Base-by-base conservation (phyloP, 2,329 filamentous ascomycete species). In the Cladosporium austrohemisphaericum region DNA sequence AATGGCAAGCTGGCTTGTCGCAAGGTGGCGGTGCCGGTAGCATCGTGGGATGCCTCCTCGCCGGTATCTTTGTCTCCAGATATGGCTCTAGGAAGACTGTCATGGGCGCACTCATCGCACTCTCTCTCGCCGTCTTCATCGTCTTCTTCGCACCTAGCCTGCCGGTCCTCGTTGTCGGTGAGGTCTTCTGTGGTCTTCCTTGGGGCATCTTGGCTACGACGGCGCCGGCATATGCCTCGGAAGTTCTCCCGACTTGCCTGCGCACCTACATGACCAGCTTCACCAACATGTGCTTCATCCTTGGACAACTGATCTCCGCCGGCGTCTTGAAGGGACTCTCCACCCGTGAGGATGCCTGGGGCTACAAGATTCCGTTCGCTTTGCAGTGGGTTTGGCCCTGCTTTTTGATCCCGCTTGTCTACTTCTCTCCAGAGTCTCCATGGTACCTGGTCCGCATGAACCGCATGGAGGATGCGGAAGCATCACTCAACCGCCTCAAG, bases 41-140 rank as follows among this genome's bases (percentile, higher is more conserved):
- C 60, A 81, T 88, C 49, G 74, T 86, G 48, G 84, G 84, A 13
- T 73, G 85, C 38, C 69, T 84, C 57, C 71, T 85, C 64, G 85
- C 85, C 61, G 84, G 84, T 38, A 81, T 76, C 64, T 66, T 85
- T 38, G 81, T 81, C 14, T 81, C 86, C 65, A 50, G 51, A 5
- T 60, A 56, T 18, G 64, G 64, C 13, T 64, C 59, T 41, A 54
- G 57, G 19, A 58, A 78, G 60, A 84, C 81, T 16, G 76, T 86
- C 54, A 77, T 86, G 49, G 70, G 60, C 20, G 80, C 78, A 20
- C 71, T 86, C 41, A 59, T 73, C 29, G 75, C 55, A 65, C 84
- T 66, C 65, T 62, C 74, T 33, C 51, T 71, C 23, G 84, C 83
- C 59, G 81, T 83, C 32, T 71, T 72, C 59, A 60, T 73, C 40